Evolutionary conservation across 2,329 filamentous ascomycete species (phyloP).

Genomic region (Onygenales sp.): DNA sequence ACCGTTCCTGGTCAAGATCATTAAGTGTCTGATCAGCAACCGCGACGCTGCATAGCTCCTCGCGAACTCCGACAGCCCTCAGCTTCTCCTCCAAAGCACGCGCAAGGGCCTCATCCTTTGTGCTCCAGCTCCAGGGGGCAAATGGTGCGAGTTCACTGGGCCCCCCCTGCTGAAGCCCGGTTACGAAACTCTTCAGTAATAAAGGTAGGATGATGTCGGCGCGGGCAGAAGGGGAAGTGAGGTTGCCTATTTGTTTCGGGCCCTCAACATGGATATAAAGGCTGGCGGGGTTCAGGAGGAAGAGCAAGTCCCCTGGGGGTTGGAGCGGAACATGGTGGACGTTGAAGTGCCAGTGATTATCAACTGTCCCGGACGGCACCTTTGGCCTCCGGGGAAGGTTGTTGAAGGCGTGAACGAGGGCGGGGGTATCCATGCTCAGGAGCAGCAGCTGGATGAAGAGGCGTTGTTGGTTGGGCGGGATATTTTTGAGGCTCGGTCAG

Average conservation of each 20-base stretch:
- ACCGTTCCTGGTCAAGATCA: not conserved
- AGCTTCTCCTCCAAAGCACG: not conserved
- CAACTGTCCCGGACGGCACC: conserved; percentile 4
- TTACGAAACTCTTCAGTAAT: not conserved
- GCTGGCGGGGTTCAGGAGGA: conserved; percentile 8
- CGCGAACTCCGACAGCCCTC: too few species aligned
- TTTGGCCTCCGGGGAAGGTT: conserved; percentile 6
- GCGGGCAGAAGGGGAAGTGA: not conserved
- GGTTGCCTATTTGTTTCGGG: not conserved
- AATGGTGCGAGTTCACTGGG: not conserved
- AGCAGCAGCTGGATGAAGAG: not conserved
- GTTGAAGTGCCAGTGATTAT: conserved; percentile 12
- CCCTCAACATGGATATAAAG: conserved; percentile 2
- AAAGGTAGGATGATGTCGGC: not conserved
- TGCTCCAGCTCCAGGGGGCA: not conserved
- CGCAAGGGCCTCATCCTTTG: not conserved
- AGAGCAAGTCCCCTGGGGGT: conserved; percentile 8
- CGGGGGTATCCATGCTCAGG: not conserved
- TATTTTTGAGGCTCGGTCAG: too few species aligned
- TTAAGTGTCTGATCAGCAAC: not conserved
- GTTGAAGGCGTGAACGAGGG: conserved; percentile 10
- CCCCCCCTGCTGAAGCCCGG: not conserved
- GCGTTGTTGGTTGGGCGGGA: not conserved
- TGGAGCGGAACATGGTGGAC: conserved; percentile 9
- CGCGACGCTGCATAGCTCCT: not conserved